Conservation (phyloP, 202 grass and related monocot genomes). For the Panicum virgatum region DNA sequence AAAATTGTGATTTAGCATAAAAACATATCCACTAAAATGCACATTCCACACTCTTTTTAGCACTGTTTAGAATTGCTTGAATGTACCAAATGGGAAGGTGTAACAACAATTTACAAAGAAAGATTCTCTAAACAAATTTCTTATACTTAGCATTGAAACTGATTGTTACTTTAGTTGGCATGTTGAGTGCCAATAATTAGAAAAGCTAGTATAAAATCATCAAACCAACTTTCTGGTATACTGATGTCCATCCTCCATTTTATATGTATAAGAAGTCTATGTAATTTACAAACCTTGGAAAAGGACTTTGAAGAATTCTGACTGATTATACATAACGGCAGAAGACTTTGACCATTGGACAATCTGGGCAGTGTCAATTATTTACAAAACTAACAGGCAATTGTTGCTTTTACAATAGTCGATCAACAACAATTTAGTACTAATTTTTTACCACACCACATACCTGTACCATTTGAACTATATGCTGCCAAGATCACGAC, state of each 20-base stretch:
- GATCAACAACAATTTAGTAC: not conserved
- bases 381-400: conserved; percentile 5
- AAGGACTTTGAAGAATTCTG: not conserved
- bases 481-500: not conserved
- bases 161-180: conserved; percentile 1
- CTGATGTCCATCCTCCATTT: not conserved
- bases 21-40: not conserved
- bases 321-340: not conserved
- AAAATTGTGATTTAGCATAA: not conserved
- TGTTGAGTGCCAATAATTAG: not conserved
- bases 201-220: not conserved
- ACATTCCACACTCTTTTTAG: not conserved
- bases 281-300: conserved; percentile 21
- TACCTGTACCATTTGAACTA: conserved; percentile 11
- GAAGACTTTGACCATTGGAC: not conserved
- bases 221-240: not conserved
- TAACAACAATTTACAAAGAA: conserved; percentile 5
- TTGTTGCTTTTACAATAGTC: conserved; percentile 7
- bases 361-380: not conserved
- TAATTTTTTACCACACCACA: not conserved
- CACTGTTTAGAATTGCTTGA: conserved; percentile 21
- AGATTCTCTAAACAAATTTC: conserved; percentile 1
- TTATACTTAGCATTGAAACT: conserved; percentile 6
- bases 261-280: not conserved
- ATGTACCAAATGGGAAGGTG: conserved; percentile 2